Evolutionary conservation across 371 early-diverging fungal genomes (phyloP), one percentile per base, ranked within the genome.

Genomic region (Syncephalastrum racemosum): DNA sequence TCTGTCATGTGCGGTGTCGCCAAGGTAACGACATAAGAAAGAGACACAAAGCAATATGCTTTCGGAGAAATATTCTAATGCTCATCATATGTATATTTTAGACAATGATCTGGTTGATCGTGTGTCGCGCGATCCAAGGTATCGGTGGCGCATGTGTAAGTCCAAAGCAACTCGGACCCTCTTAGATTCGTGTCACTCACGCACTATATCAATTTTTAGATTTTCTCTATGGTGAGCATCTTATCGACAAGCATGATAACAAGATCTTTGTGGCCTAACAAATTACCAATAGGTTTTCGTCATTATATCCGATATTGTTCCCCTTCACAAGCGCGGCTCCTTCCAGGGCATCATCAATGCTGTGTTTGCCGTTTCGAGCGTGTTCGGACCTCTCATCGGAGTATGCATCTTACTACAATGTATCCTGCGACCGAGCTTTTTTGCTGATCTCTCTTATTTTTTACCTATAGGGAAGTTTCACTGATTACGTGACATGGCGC

Each of bases 91-190:
- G 36, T 31, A 12, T 31, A 10, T 31, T 31, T 3, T 59, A 68
- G 56, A 63, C 58, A 45, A 87, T 89, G 80, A 73, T 69, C 27
- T 73, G 81, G 84, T 59, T 92, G 46, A 90, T 90, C 58, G 66
- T 82, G 18, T 70, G 66, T 39, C 77, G 90, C 40, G 88, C 86
- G 0, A 59, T 86, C 43, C 70, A 81, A 8, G 84, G 85, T 13
- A 66, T 82, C 24, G 89, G 91, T 44, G 88, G 80, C 13, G 83
- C 86, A 2, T 88, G 84, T 47, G 59, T 59, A 53, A 31, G 36
- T 31, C 10, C 12, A 31, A 31, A 8, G 36, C 36, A 31, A 31
- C 36, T 31, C 36, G 36, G 36, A 31, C 36, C 36, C 36, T 31
- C 10, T 10, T 31, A 31, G 36, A 31, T 31, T 31, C 36, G 36